A percentile compares a stretch with the other conserved stretches of the same genome.
Conservation (phyloP, 179 eudicot genomes). For the Silene noctiflora region DNA sequence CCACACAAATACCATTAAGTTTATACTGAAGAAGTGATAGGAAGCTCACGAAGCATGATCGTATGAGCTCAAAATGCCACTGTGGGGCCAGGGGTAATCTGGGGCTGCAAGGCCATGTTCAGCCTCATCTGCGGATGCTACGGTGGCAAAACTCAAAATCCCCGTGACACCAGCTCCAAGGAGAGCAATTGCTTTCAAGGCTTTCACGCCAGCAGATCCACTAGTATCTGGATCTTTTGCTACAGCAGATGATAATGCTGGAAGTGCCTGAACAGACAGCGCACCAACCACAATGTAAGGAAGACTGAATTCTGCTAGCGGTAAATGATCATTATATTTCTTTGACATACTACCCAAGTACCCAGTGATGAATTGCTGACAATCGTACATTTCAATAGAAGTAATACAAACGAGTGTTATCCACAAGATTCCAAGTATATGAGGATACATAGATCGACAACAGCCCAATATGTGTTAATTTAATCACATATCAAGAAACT, state of each 20-base stretch:
- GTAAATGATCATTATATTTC: neutral
- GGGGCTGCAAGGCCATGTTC: constrained; percentile 67
- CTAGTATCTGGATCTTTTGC: constrained; percentile 56
- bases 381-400: neutral
- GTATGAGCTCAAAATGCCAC: constrained; percentile 77
- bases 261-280: constrained; percentile 50
- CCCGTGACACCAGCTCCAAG: constrained; percentile 84
- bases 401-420: neutral
- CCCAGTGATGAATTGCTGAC: neutral
- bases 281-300: constrained; percentile 11
- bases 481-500: neutral
- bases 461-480: neutral
- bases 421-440: neutral
- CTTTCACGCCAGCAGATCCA: constrained; percentile 53
- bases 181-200: constrained; percentile 59
- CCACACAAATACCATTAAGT: neutral
- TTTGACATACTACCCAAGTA: neutral
- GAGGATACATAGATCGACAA: neutral
- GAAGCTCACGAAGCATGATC: constrained; percentile 79
- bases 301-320: neutral
- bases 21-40: neutral
- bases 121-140: constrained; percentile 81
- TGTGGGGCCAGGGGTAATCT: constrained; percentile 78
- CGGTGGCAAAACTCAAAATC: constrained; percentile 54
- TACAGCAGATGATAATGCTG: constrained; percentile 54